Conservation (phyloP, 345 rosid genomes). For the Conringia planisiliqua region DNA sequence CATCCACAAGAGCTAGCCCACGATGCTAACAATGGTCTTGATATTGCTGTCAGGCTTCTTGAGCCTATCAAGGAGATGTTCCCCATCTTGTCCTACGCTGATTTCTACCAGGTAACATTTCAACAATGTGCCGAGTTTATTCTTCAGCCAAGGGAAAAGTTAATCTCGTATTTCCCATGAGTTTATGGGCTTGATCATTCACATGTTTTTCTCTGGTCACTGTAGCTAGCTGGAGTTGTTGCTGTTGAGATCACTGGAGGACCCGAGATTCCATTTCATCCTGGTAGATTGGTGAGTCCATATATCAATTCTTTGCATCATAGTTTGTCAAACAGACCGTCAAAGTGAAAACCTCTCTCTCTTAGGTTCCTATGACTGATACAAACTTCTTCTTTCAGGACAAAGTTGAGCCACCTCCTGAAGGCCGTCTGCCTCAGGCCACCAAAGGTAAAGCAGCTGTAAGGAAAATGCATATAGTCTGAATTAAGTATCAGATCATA, state of each 20-base stretch:
- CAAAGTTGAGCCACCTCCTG: slow-evolving; percentile 77
- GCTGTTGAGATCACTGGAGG: slow-evolving; percentile 86
- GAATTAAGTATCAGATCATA: not conserved
- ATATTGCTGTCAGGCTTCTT: slow-evolving; percentile 72
- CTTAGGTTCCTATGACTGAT: not conserved
- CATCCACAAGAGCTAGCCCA: slow-evolving; percentile 64
- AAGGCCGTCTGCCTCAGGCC: slow-evolving; percentile 89
- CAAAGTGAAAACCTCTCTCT: not conserved
- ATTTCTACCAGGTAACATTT: slow-evolving; percentile 62
- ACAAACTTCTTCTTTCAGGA: slow-evolving; percentile 43
- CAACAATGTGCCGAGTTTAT: not conserved
- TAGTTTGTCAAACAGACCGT: not conserved
- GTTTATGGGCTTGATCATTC: not conserved
- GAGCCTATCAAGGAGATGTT: slow-evolving; percentile 70
- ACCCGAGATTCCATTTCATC: slow-evolving; percentile 87
- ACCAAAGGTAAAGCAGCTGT: slow-evolving; percentile 47
- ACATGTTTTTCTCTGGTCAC: not conserved
- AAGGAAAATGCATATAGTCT: not conserved
- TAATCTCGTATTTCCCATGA: not conserved
- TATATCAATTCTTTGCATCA: not conserved
- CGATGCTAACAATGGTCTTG: slow-evolving; percentile 86
- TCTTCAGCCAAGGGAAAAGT: not conserved
- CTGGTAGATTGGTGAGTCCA: slow-evolving; percentile 58
- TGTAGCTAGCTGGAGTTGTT: slow-evolving; percentile 81
- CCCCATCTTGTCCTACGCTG: slow-evolving; percentile 67